These are phyloP conservation scores for Globisporangium canariense DNA, from an alignment of 352 stramenopile genomes.

Conservation along the genomic window DNA sequence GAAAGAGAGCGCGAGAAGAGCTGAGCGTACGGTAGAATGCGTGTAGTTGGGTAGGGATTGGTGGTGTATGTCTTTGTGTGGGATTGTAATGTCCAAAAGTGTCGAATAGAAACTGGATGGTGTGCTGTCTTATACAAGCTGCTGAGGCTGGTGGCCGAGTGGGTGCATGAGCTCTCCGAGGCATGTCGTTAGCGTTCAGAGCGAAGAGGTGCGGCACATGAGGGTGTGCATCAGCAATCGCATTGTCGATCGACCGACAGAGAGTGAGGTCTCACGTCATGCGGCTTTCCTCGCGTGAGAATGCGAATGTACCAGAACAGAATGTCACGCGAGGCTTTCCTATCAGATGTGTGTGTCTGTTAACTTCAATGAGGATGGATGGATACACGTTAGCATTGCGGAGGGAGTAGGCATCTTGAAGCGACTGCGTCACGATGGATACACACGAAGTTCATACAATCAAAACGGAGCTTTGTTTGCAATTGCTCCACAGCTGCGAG, in stretches of 20 bases:
- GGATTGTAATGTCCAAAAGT: neutral
- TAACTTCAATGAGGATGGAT: constrained; percentile 2
- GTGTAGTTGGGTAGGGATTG: neutral
- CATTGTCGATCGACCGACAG: too few relatives aligned
- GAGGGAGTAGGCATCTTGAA: neutral
- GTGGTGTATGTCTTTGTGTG: neutral
- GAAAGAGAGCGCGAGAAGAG: neutral
- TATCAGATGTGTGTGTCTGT: neutral
- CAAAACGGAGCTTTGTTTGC: too few relatives aligned
- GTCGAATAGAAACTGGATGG: too few relatives aligned
- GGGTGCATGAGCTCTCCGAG: too few relatives aligned
- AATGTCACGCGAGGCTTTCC: neutral
- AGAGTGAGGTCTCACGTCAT: too few relatives aligned
- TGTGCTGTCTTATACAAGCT: too few relatives aligned
- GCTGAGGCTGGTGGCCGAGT: too few relatives aligned
- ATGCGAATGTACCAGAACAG: too few relatives aligned
- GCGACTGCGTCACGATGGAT: neutral
- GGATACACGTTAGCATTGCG: neutral
- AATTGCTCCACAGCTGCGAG: neutral
- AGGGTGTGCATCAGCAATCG: too few relatives aligned
- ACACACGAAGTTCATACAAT: neutral
- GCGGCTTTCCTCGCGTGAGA: too few relatives aligned
- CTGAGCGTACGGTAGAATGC: neutral
- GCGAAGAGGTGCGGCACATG: too few relatives aligned
- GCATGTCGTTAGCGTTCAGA: too few relatives aligned